These are phyloP conservation scores for Thermochaetoides dissita DNA, from an alignment of 2,329 filamentous ascomycete species.

Conservation along the genomic window DNA sequence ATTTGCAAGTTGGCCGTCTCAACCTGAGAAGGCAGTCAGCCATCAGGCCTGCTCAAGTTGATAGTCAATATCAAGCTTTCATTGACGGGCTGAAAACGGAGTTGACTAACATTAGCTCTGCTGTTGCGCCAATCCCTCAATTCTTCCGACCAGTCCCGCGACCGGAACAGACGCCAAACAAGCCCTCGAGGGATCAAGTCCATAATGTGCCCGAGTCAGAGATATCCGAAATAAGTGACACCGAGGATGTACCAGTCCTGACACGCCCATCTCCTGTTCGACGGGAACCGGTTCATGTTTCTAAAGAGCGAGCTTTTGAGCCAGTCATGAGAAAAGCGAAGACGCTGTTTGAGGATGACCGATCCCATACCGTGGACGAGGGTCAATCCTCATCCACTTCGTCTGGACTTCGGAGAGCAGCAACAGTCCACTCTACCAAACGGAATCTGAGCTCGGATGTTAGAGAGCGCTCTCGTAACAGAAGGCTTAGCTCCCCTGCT, in stretches of 20 bases:
- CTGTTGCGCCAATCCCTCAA: constrained; percentile 13
- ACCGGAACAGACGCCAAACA: too few relatives aligned
- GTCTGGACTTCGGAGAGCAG: constrained; percentile 9
- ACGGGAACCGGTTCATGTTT: constrained; percentile 8
- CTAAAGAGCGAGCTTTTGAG: constrained; percentile 9
- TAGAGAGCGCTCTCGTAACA: too few relatives aligned
- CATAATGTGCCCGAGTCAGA: constrained; percentile 18
- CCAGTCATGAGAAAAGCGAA: constrained; percentile 10
- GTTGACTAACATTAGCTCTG: constrained; percentile 20
- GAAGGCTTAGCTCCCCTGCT: constrained; percentile 3
- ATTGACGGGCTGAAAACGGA: constrained; percentile 29
- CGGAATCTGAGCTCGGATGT: too few relatives aligned
- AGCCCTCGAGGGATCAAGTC: not conserved
- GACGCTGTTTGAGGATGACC: constrained; percentile 8
- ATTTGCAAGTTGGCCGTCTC: constrained; percentile 28
- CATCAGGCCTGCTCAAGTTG: constrained; percentile 15
- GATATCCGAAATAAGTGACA: constrained; percentile 37
- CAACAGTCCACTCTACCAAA: constrained; percentile 6
- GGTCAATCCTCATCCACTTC: constrained; percentile 2
- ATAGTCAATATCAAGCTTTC: constrained; percentile 30
- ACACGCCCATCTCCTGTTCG: constrained; percentile 8
- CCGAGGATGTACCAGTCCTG: constrained; percentile 25
- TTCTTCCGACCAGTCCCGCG: constrained; percentile 5
- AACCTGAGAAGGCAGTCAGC: constrained; percentile 18
- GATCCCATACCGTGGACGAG: not conserved